These are phyloP conservation scores for Tulasnella calospora DNA, from an alignment of 768 basidiomycete species.

Conservation along the genomic window DNA sequence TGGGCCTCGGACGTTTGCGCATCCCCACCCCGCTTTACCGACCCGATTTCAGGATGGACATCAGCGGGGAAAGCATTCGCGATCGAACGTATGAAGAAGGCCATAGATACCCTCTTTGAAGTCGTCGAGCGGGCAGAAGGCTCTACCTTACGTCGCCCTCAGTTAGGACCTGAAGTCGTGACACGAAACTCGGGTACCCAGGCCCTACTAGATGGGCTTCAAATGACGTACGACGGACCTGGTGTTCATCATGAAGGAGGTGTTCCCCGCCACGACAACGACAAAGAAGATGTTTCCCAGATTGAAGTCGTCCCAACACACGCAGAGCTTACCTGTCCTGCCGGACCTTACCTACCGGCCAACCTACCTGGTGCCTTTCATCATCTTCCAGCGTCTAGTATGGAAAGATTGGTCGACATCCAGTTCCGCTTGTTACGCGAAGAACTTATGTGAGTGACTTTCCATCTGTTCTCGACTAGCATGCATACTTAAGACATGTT, in stretches of 20 bases:
- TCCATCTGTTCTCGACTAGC: background rate
- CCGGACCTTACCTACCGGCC: constrained; percentile 56
- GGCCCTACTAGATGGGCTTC: constrained; percentile 41
- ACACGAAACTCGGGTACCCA: constrained; percentile 29
- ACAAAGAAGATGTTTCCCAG: constrained; percentile 48
- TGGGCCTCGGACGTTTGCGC: constrained; percentile 46
- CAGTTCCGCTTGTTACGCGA: constrained; percentile 73
- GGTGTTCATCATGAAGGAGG: constrained; percentile 48
- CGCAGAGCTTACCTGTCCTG: constrained; percentile 50
- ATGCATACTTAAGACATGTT: background rate
- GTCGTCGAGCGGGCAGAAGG: constrained; percentile 52
- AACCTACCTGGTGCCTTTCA: constrained; percentile 59
- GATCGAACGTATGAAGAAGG: constrained; percentile 37
- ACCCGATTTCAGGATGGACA: constrained; percentile 36
- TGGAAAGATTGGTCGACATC: constrained; percentile 64
- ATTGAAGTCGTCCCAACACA: constrained; percentile 71
- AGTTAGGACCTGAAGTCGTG: constrained; percentile 29
- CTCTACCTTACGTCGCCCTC: constrained; percentile 16
- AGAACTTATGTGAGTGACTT: constrained; percentile 51
- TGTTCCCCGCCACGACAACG: constrained; percentile 61
- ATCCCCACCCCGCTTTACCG: constrained; percentile 44
- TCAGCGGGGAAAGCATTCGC: constrained; percentile 40
- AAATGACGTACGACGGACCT: constrained; percentile 50
- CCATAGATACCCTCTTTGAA: constrained; percentile 35
- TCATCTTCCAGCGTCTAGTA: constrained; percentile 51